Base-by-base conservation (phyloP, 2,329 filamentous ascomycete genomes). In the Cercospora sp. region DNA sequence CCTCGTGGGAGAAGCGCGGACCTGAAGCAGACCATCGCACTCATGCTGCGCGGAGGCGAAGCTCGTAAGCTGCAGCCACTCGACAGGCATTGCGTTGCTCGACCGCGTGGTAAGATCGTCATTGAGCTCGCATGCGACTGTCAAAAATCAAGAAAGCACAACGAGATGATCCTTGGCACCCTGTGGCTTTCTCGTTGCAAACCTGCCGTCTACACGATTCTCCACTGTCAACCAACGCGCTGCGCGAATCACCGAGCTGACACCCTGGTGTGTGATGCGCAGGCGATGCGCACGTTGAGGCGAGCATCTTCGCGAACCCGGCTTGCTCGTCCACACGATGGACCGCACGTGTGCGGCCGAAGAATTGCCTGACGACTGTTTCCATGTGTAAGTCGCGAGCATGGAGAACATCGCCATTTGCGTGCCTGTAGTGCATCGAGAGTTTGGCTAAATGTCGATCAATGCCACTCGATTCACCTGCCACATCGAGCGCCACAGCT, bases 31-130 rank as follows among this genome's bases (percentile, higher is more conserved):
- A 55, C 28, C 31, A 36, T 36, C 55, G 30, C 55, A 31, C n/a
- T 23, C 10, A 16, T 23, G n/a, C 18, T 57, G 28, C 30, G 26
- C 60, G 20, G 48, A 26, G 26, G 20, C 30, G 42, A 58, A 57
- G 23, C 33, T 64, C 23, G 62, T 23, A 23, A 33, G 45, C 60
- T 18, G 26, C 62, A 31, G 51, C 31, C 30, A 36, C 26, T 18
- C 45, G 36, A 23, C 62, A 64, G 62, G 62, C 62, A 59, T 59
- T 23, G 51, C 36, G 33, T 33, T 42, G 33, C 62, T 13, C 10
- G 31, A 16, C 51, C 62, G 62, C 62, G 62, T 64, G 62, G 51
- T 45, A 16, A 42, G 26, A 53, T 45, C 62, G 62, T 64, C 62
- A 64, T 64, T 55, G 61, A 42, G 61, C 45, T 57, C 28, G 61